phyloP scores from a whole-genome alignment of 208 protist genomes.

The Trypanosoma vivax region DNA sequence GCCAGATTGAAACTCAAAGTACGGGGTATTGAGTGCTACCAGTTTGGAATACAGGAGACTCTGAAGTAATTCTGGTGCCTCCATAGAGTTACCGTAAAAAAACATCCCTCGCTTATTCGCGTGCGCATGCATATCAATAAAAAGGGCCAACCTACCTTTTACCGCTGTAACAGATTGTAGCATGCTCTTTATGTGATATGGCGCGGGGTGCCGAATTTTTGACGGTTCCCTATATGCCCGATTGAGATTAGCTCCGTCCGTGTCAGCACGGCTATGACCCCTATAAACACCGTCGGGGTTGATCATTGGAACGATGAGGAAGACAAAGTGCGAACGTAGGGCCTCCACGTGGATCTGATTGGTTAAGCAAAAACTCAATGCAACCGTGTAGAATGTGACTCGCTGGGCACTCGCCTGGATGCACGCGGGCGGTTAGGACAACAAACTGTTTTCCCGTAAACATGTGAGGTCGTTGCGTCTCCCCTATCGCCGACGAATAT shows the following conservation, averaged over 20 bases:
- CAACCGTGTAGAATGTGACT: constrained; percentile 92
- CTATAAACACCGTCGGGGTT: constrained; percentile 92
- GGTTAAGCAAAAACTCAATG: constrained; percentile 82
- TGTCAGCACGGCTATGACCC: constrained; percentile 91
- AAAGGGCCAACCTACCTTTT: constrained; percentile 51
- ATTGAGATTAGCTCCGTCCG: constrained; percentile 90
- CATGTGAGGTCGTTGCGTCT: constrained; percentile 43
- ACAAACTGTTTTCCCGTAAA: constrained; percentile 71
- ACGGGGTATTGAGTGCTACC: constrained; percentile 84
- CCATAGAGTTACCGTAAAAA: constrained; percentile 91
- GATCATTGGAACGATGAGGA: constrained; percentile 87
- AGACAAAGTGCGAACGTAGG: constrained; percentile 86
- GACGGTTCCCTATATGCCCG: constrained; percentile 86
- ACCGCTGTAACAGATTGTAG: constrained; percentile 30
- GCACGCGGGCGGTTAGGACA: constrained; percentile 86
- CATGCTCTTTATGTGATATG: constrained; percentile 59
- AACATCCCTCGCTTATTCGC: constrained; percentile 91
- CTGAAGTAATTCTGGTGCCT: constrained; percentile 52
- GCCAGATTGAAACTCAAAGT: constrained; percentile 88
- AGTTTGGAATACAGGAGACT: constrained; percentile 87
- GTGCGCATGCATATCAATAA: constrained; percentile 93
- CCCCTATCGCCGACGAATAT: constrained; percentile 41
- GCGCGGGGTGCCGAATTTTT: constrained; percentile 61
- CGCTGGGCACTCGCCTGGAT: constrained; percentile 89
- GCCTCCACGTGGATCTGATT: constrained; percentile 54